Conservation (phyloP, 75 land plant genomes). For the Larix kaempferi region DNA sequence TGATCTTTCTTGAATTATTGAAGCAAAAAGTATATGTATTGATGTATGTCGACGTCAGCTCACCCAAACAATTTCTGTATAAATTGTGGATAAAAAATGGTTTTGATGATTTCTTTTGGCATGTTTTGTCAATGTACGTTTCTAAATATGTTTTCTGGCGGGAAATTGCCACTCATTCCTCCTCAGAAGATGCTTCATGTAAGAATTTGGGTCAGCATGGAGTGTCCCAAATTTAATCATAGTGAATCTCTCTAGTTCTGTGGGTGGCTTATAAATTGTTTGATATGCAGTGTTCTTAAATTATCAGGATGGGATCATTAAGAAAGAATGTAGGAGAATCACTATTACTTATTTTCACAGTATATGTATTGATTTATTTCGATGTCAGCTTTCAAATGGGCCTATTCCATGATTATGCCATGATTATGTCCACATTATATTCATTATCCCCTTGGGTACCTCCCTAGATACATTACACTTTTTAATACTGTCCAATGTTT, state of each 20-base stretch:
- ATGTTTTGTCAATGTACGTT: background rate
- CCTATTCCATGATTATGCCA: too few relatives aligned
- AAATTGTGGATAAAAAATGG: background rate
- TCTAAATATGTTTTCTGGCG: background rate
- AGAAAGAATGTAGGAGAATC: background rate
- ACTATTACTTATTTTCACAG: background rate
- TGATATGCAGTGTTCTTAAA: background rate
- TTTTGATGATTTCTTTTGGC: background rate
- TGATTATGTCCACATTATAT: too few relatives aligned
- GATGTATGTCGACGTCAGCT: too few relatives aligned
- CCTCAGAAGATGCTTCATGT: background rate
- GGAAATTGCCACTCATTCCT: background rate
- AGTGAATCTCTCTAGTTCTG: background rate
- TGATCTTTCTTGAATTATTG: background rate
- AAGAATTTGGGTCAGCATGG: too few relatives aligned
- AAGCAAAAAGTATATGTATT: background rate
- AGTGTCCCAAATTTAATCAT: background rate
- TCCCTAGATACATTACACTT: too few relatives aligned
- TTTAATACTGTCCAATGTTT: too few relatives aligned
- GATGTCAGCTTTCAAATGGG: too few relatives aligned
- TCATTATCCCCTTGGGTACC: too few relatives aligned
- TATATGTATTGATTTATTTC: too few relatives aligned
- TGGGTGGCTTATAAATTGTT: conserved; percentile 1
- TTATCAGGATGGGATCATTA: background rate
- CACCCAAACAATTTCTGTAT: background rate